A percentile compares a stretch with the other conserved stretches of the same genome.
Evolutionary conservation across 202 grass and related monocot genomes (phyloP).

Genomic region (Hordeum pubiflorum): DNA sequence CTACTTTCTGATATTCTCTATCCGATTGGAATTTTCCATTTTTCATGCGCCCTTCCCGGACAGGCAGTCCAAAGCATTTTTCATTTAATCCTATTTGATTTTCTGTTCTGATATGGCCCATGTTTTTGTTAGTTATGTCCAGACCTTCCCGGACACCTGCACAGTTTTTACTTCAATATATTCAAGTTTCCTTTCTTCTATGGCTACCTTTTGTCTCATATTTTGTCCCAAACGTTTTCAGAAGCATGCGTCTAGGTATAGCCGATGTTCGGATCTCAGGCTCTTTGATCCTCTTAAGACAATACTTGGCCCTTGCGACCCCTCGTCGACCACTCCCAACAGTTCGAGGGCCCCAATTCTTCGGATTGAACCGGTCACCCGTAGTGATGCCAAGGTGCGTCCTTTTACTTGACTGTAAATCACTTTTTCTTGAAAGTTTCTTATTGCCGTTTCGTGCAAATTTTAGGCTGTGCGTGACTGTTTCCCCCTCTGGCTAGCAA

Average conservation of each 20-base stretch:
- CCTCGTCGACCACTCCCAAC: neutral
- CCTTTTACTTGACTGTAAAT: neutral
- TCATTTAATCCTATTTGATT: neutral
- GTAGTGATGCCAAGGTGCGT: neutral
- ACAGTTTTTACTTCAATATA: neutral
- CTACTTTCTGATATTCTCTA: neutral
- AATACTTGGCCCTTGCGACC: neutral
- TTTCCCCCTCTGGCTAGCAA: neutral
- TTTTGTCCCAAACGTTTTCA: neutral
- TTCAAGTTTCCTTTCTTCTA: neutral
- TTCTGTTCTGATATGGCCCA: neutral
- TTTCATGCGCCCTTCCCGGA: neutral
- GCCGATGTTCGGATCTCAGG: too few relatives aligned
- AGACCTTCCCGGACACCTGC: neutral
- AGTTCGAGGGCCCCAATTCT: neutral
- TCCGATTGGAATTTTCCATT: neutral
- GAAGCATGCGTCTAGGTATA: neutral
- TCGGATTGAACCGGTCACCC: neutral
- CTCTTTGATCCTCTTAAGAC: neutral
- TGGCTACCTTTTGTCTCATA: neutral
- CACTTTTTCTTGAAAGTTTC: neutral
- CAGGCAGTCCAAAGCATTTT: neutral
- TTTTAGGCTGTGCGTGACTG: neutral
- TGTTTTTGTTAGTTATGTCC: neutral
- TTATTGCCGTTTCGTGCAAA: neutral